Evolutionary conservation across 805 yeast species (phyloP).

Genomic region (Saturnispora hagleri): DNA sequence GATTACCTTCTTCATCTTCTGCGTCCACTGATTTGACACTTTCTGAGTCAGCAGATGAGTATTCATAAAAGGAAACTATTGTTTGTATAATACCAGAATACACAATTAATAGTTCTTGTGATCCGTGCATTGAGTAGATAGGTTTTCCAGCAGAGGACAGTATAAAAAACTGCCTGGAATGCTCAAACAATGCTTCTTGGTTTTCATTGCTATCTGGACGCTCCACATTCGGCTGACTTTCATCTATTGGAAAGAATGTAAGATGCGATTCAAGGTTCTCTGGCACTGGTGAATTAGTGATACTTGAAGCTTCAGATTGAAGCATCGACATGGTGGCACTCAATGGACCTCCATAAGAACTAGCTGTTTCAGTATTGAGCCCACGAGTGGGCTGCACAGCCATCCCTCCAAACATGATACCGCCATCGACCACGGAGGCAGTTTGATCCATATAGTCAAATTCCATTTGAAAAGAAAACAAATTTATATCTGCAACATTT

Average conservation of each 20-base stretch:
- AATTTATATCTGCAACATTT: neutral
- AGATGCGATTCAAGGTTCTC: neutral
- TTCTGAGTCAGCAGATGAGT: slow-evolving; percentile 26
- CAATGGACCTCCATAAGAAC: neutral
- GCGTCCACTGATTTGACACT: slow-evolving; percentile 44
- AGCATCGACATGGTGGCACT: neutral
- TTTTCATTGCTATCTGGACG: slow-evolving; percentile 23
- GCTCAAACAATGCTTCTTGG: slow-evolving; percentile 26
- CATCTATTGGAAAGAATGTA: slow-evolving; percentile 3
- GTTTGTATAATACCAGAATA: slow-evolving; percentile 79
- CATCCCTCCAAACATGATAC: slow-evolving; percentile 10
- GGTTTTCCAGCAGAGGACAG: slow-evolving; percentile 85
- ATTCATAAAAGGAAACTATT: slow-evolving; percentile 59
- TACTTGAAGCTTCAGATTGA: slow-evolving; percentile 5
- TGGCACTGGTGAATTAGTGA: neutral
- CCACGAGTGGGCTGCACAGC: slow-evolving; percentile 9
- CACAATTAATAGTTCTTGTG: slow-evolving; percentile 56
- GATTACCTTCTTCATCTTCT: slow-evolving; percentile 22
- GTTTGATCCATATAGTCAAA: neutral
- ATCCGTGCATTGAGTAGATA: slow-evolving; percentile 68
- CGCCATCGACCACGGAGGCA: slow-evolving; percentile 7
- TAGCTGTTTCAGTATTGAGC: slow-evolving; percentile 9
- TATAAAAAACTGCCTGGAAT: slow-evolving; percentile 64
- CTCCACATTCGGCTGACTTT: slow-evolving; percentile 17
- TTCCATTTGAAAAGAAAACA: neutral